These are phyloP conservation scores for Trichoderma sp. DNA, from an alignment of 2,329 filamentous ascomycete species.

Conservation along the genomic window DNA sequence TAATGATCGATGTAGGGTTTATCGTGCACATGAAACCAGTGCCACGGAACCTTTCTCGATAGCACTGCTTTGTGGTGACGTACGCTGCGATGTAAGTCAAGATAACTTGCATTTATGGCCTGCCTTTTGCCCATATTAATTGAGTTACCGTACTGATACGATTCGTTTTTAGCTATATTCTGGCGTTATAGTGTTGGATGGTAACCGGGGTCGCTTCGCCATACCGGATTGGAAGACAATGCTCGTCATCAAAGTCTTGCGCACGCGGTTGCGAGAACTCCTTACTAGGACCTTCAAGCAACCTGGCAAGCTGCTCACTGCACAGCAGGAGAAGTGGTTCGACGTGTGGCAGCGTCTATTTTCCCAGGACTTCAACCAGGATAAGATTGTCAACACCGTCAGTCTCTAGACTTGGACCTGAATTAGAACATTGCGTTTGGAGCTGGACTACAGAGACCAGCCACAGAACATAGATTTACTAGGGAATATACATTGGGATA, in stretches of 20 bases:
- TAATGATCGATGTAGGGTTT: constrained; percentile 54
- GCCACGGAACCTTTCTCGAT: constrained; percentile 80
- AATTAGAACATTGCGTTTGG: neutral
- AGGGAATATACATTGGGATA: constrained; percentile 1
- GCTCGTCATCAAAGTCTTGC: constrained; percentile 82
- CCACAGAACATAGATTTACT: neutral
- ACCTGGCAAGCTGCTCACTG: constrained; percentile 62
- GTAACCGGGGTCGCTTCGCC: constrained; percentile 81
- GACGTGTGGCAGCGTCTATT: constrained; percentile 74
- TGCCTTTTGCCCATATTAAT: neutral
- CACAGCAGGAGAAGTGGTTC: constrained; percentile 72
- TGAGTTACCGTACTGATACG: neutral
- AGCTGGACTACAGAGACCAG: neutral
- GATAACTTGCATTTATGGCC: neutral
- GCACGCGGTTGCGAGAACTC: constrained; percentile 72
- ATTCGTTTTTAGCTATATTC: constrained; percentile 67
- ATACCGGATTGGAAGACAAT: constrained; percentile 87
- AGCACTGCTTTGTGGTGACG: constrained; percentile 82
- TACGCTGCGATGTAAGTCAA: constrained; percentile 72
- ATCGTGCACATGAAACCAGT: constrained; percentile 89
- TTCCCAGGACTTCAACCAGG: constrained; percentile 49
- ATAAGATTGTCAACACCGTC: constrained; percentile 21
- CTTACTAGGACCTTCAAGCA: constrained; percentile 70
- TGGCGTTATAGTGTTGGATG: constrained; percentile 83
- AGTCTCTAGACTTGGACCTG: neutral